A percentile compares a stretch with the other conserved stretches of the same genome.
Conservation (phyloP, 2,329 filamentous ascomycete species). For the Ascochyta lentis region DNA sequence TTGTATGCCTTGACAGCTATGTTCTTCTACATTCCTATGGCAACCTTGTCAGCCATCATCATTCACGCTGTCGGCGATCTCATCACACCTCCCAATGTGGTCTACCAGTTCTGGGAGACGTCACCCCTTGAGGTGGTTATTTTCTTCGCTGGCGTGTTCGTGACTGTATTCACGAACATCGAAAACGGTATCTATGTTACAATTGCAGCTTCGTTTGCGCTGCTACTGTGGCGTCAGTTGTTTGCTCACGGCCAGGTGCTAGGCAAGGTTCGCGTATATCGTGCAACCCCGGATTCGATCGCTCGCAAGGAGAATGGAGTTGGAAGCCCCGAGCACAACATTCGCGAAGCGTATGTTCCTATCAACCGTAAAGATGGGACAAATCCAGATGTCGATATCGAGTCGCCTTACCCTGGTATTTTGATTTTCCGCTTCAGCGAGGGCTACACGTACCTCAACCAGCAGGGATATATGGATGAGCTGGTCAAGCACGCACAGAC, state of each 20-base stretch:
- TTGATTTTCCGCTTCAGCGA: conserved; percentile 97
- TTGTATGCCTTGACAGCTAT: conserved; percentile 88
- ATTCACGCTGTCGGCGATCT: conserved; percentile 95
- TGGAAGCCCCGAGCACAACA: conserved; percentile 9
- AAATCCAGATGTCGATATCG: conserved; percentile 81
- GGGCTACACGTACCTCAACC: conserved; percentile 96
- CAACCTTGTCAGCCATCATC: conserved; percentile 84
- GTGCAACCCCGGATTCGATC: conserved; percentile 79
- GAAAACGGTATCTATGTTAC: conserved; percentile 94
- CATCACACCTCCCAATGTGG: conserved; percentile 87
- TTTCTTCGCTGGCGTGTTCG: conserved; percentile 86
- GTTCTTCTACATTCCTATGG: conserved; percentile 92
- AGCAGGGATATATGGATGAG: conserved; percentile 84
- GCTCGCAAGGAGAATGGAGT: conserved; percentile 49
- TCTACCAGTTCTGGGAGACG: conserved; percentile 95
- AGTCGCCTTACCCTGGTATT: conserved; percentile 85
- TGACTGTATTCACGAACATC: conserved; percentile 86
- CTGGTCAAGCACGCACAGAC: conserved; percentile 53
- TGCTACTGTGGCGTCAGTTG: conserved; percentile 83
- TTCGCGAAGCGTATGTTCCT: conserved; percentile 63
- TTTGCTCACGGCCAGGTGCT: conserved; percentile 80
- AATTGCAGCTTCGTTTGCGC: conserved; percentile 74
- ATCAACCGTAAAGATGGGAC: conserved; percentile 87
- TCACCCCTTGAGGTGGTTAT: conserved; percentile 89
- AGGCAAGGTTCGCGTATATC: conserved; percentile 82